Conservation (phyloP, 371 early-diverging fungal genomes). For the Mucor circinelloides region DNA sequence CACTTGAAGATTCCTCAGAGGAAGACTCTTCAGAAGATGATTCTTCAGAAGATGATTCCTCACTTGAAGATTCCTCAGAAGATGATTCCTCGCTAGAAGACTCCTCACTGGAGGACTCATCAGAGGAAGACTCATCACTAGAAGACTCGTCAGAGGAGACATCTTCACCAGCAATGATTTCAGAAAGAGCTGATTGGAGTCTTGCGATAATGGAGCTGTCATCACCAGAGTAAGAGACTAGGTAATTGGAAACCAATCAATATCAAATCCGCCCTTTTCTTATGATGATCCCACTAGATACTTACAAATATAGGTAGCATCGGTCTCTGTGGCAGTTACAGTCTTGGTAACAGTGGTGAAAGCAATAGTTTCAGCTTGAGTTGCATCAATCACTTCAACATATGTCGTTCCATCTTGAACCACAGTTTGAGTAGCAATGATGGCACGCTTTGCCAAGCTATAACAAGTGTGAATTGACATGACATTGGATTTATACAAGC, state of each 20-base stretch:
- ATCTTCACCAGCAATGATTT: not conserved
- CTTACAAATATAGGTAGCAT: conserved; percentile 11
- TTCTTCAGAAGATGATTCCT: no score
- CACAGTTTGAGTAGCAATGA: conserved; percentile 4
- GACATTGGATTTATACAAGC: not conserved
- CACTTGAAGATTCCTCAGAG: no score
- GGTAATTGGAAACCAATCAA: no score
- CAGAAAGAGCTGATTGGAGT: not conserved
- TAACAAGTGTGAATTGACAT: not conserved
- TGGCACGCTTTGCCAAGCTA: conserved; percentile 10
- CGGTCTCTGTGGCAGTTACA: not conserved
- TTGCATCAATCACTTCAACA: conserved; percentile 5
- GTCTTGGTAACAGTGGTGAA: not conserved
- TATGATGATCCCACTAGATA: not conserved
- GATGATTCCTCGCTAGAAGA: no score
- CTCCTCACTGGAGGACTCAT: no score
- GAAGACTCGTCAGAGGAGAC: not conserved
- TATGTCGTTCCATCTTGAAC: not conserved
- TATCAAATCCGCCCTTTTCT: not conserved
- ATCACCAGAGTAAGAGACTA: not conserved
- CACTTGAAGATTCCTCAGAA: no score
- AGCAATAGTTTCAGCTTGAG: not conserved
- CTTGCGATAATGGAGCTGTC: not conserved
- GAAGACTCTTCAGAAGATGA: no score
- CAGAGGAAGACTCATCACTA: no score